Base-by-base conservation (phyloP, 140 eudicot genomes). In the Stevia rebaudiana region DNA sequence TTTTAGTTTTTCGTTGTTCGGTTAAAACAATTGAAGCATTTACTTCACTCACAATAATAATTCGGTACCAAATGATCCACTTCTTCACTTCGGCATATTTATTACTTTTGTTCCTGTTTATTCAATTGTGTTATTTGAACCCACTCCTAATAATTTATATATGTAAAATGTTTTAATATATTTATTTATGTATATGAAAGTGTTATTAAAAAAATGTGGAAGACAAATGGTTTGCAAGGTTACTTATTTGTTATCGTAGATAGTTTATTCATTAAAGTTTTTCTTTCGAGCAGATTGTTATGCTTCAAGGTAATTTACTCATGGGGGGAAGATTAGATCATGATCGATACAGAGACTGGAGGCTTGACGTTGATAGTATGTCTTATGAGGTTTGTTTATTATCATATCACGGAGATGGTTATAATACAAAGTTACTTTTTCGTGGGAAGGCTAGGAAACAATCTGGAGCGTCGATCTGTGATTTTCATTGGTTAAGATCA, bases 361-460 rank as follows among this genome's bases (percentile, higher is more conserved):
- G 98, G 73, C 89, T 91, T 39, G 98, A 91, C 68, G 87, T 88
- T 4, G 98, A 91, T 77, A 70, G 65, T 70, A 91, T 91, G 98
- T 76, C 98, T 18, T 91, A 91, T 19, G 98, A 91, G 95, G 98
- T 91, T 57, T 50, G 79, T 35, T 18, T 33, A 11, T 52, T 41
- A 52, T 19, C 4, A 8, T 3, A 19, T 44, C 17, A n/a, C 6
- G n/a, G n/a, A n/a, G n/a, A n/a, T n/a, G n/a, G n/a, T n/a, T n/a
- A n/a, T n/a, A n/a, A n/a, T n/a, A n/a, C n/a, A n/a, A n/a, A n/a
- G n/a, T n/a, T n/a, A n/a, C n/a, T n/a, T n/a, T n/a, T n/a, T n/a
- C n/a, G n/a, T n/a, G n/a, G n/a, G n/a, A n/a, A n/a, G n/a, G n/a
- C n/a, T n/a, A n/a, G n/a, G n/a, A n/a, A n/a, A n/a, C n/a, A n/a